phyloP scores from a whole-genome alignment of 2,329 filamentous ascomycete genomes.

The Purpureocillium lavendulum region DNA sequence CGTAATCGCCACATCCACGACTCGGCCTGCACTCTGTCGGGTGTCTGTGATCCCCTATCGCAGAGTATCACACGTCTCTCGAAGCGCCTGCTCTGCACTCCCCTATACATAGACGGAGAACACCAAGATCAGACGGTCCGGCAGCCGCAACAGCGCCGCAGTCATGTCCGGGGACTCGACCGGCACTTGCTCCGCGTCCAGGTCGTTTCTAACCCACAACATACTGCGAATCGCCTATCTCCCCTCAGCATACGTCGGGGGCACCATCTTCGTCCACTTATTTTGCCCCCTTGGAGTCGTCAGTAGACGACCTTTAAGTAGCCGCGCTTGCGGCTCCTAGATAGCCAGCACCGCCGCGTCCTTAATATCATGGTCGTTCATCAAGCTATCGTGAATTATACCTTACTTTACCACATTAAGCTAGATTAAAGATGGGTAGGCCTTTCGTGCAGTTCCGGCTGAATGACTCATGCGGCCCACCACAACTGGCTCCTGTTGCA shows the following conservation, averaged over 20 bases:
- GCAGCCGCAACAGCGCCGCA: no score
- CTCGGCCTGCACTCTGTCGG: background rate
- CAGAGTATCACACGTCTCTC: background rate
- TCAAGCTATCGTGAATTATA: constrained; percentile 10
- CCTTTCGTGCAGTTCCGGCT: constrained; percentile 12
- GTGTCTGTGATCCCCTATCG: constrained; percentile 1
- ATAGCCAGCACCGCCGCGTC: constrained; percentile 8
- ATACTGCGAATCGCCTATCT: constrained; percentile 11
- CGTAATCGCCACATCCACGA: constrained; percentile 3
- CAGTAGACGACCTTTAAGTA: constrained; percentile 7
- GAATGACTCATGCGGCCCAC: constrained; percentile 12
- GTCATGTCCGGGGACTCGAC: no score
- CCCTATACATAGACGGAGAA: constrained; percentile 2
- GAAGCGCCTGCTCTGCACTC: background rate
- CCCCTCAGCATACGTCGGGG: constrained; percentile 3
- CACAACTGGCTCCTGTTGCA: constrained; percentile 13
- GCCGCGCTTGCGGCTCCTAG: constrained; percentile 8
- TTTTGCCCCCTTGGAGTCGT: constrained; percentile 9
- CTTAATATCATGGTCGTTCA: constrained; percentile 10
- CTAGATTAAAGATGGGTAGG: constrained; percentile 11
- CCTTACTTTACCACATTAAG: constrained; percentile 10
- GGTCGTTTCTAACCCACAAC: no score
- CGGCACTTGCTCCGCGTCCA: no score
- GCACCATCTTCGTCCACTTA: constrained; percentile 9
- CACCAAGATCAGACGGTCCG: no score